These are phyloP conservation scores for Eutypella sp. DNA, from an alignment of 2,329 filamentous ascomycete species.

Conservation along the genomic window DNA sequence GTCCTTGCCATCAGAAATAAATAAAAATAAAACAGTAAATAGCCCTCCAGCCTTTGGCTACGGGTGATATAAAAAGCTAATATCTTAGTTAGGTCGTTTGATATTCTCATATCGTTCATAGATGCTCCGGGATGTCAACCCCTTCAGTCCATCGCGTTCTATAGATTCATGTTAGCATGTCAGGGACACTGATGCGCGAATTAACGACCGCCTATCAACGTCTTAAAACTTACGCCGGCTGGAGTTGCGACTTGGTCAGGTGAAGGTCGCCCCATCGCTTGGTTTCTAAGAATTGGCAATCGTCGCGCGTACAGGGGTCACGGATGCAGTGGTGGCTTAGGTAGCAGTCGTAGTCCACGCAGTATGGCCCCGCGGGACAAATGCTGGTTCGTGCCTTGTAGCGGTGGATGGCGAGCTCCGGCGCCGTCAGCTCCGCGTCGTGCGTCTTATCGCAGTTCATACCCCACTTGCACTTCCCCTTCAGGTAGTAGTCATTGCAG, in stretches of 20 bases:
- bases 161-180: not conserved
- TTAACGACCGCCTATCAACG: not conserved
- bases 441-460: constrained; percentile 27
- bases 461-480: constrained; percentile 25
- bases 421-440: constrained; percentile 22
- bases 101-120: not conserved
- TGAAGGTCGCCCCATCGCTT: constrained; percentile 27
- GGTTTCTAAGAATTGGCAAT: constrained; percentile 25
- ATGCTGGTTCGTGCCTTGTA: constrained; percentile 31
- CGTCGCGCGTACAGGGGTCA: constrained; percentile 18
- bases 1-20: not conserved
- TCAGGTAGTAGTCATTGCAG: constrained; percentile 30
- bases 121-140: not conserved
- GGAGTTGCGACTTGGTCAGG: constrained; percentile 24
- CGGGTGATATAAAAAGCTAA: not conserved
- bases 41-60: not conserved
- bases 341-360: constrained; percentile 29
- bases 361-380: constrained; percentile 26
- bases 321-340: constrained; percentile 30
- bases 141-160: not conserved
- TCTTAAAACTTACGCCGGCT: constrained; percentile 19
- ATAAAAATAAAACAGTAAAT: not conserved
- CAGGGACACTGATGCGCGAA: not conserved
- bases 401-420: constrained; percentile 29
- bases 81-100: not conserved